Base-by-base conservation (phyloP, 2,329 filamentous ascomycete species). In the Penicillium corylophilum region DNA sequence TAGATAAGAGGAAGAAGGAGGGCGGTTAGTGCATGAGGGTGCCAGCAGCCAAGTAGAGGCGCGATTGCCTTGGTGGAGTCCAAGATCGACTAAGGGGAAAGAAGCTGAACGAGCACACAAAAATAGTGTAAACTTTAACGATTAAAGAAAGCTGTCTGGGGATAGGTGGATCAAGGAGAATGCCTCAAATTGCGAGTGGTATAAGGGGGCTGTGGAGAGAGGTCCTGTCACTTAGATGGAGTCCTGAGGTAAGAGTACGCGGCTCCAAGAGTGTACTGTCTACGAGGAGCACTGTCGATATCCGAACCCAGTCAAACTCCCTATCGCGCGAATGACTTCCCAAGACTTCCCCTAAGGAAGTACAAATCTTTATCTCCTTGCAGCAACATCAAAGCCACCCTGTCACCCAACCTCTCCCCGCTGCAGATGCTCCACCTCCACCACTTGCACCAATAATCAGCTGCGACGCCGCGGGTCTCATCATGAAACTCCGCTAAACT, bases 401-500 rank as follows among this genome's bases (percentile, higher is more conserved):
- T 38, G 35, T 38, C 35, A 38, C 35, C 35, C 18, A 20, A 35
- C 20, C 16, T 13, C 5, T 12, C 35, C 35, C 35, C 35, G 16
- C 35, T 38, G 4, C 18, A 22, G 35, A 13, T 10, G 16, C 18
- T 20, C 42, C 41, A 40, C 40, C 40, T 15, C 18, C 29, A 29
- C 39, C 31, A 16, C 26, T 18, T n/a, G 20, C 28, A 38, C 46
- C 46, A 49, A 49, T 49, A 18, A 49, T 22, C 6, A 35, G 20
- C 13, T 24, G 40, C 29, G 9, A 36, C 28, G 16, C 16, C 12
- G 45, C 35, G 50, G 40, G 59, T 62, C 57, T 60, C 54, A 62
- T 45, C 43, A 44, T 61, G 59, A 63, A 63, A 61, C 59, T 31
- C 36, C 26, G 44, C 59, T 62, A 61, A 46, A 4, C 57, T 50